These are phyloP conservation scores for Coriolopsis trogii DNA, from an alignment of 1,284 basidiomycete genomes.

Conservation along the genomic window DNA sequence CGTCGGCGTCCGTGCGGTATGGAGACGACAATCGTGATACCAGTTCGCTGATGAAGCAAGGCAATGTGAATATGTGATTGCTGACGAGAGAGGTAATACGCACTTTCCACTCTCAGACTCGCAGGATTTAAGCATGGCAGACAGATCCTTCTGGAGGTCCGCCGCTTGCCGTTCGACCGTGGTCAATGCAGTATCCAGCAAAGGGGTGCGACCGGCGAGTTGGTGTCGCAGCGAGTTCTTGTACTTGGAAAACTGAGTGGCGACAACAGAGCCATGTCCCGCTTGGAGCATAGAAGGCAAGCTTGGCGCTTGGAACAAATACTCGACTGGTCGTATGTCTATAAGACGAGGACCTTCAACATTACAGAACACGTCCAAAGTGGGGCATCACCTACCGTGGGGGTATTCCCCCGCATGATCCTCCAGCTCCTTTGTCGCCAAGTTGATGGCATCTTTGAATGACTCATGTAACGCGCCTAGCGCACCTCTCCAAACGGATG, in stretches of 20 bases:
- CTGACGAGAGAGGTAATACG: no score
- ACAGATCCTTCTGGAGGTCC: constrained; percentile 60
- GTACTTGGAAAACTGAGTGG: constrained; percentile 60
- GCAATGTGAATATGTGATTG: neutral
- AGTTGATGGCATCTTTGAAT: constrained; percentile 47
- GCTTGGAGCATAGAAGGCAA: constrained; percentile 47
- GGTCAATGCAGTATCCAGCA: constrained; percentile 58
- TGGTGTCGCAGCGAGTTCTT: constrained; percentile 57
- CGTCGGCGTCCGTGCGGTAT: constrained; percentile 53
- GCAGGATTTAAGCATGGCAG: constrained; percentile 36
- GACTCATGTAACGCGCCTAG: constrained; percentile 45
- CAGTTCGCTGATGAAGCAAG: constrained; percentile 37
- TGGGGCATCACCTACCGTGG: constrained; percentile 37
- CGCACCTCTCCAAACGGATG: constrained; percentile 56
- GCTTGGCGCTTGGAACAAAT: constrained; percentile 57
- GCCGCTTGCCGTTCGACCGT: constrained; percentile 59
- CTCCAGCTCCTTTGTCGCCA: constrained; percentile 36
- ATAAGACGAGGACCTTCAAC: constrained; percentile 6
- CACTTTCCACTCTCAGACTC: no score
- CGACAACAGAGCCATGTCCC: constrained; percentile 38
- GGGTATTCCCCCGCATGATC: constrained; percentile 28
- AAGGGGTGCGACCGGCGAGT: constrained; percentile 59
- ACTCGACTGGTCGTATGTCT: constrained; percentile 56
- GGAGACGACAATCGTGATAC: constrained; percentile 40
- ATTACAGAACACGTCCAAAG: neutral